phyloP scores from a whole-genome alignment of 1,284 basidiomycete species.

The Mycena sp. region DNA sequence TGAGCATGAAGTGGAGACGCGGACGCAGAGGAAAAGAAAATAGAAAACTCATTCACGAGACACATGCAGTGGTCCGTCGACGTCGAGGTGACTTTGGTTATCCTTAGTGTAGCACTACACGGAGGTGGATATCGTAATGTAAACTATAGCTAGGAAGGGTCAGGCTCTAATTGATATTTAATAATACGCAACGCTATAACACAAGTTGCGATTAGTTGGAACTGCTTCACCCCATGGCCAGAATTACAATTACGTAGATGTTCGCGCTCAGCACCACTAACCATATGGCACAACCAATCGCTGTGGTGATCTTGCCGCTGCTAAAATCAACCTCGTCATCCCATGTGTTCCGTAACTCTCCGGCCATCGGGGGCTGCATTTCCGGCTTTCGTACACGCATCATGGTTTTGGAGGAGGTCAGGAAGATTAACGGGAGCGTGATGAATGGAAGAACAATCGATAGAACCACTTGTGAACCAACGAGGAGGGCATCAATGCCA shows the following conservation, averaged over 20 bases:
- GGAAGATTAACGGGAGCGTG: conserved; percentile 80
- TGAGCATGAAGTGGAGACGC: too few relatives aligned
- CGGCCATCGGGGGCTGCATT: neutral
- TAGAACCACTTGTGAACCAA: conserved; percentile 89
- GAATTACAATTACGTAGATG: conserved; percentile 27
- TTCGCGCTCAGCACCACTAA: conserved; percentile 27
- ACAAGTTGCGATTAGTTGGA: too few relatives aligned
- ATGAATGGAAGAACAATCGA: conserved; percentile 92
- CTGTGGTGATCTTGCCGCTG: conserved; percentile 38
- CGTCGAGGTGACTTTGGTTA: too few relatives aligned
- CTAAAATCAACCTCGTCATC: conserved; percentile 24
- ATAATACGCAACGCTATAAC: too few relatives aligned
- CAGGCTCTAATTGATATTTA: too few relatives aligned
- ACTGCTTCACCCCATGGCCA: neutral
- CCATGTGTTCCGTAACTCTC: neutral
- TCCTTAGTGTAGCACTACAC: too few relatives aligned
- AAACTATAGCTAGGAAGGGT: too few relatives aligned
- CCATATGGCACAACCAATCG: conserved; percentile 46
- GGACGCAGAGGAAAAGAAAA: too few relatives aligned
- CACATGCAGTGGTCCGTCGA: too few relatives aligned
- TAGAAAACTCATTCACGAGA: too few relatives aligned
- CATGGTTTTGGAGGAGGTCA: conserved; percentile 74
- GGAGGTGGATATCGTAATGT: too few relatives aligned
- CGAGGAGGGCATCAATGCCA: conserved; percentile 86
- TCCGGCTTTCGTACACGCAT: conserved; percentile 64